Conservation (phyloP, 1,284 basidiomycete genomes). For the Ganoderma resinaceum region DNA sequence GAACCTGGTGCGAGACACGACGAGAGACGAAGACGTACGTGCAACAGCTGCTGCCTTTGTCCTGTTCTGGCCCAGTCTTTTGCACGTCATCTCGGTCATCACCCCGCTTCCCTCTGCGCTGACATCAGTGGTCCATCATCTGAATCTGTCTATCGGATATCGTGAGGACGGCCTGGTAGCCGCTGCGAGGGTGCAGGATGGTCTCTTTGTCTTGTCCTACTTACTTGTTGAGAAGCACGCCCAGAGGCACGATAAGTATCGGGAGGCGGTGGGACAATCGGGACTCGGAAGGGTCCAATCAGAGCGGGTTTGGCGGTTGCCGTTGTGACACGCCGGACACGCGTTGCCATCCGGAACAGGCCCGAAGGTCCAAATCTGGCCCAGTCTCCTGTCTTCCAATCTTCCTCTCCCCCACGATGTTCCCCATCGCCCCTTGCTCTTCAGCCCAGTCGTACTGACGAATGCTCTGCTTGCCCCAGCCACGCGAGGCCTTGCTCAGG, state of each 20-base stretch:
- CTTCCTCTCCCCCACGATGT: constrained; percentile 29
- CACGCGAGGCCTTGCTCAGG: constrained; percentile 94
- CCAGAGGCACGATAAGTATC: constrained; percentile 13
- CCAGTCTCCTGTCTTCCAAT: constrained; percentile 34
- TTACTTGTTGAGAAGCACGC: constrained; percentile 18
- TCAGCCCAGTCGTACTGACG: constrained; percentile 29
- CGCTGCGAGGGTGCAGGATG: constrained; percentile 1
- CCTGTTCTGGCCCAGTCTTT: constrained; percentile 25
- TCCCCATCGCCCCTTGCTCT: constrained; percentile 16
- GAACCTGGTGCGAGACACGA: constrained; percentile 88
- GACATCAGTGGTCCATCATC: constrained; percentile 28
- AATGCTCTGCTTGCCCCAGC: constrained; percentile 59
- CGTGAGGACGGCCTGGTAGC: not conserved
- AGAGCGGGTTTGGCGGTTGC: constrained; percentile 29
- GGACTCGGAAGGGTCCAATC: constrained; percentile 26
- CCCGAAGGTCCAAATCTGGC: constrained; percentile 29
- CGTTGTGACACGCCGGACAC: constrained; percentile 34
- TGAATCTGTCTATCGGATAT: constrained; percentile 28
- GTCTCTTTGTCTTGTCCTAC: constrained; percentile 5
- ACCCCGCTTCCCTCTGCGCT: constrained; percentile 24
- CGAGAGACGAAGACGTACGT: constrained; percentile 93
- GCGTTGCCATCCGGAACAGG: constrained; percentile 37
- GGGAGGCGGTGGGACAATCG: constrained; percentile 15
- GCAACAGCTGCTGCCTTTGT: constrained; percentile 14
- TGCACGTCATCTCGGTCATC: constrained; percentile 23